phyloP scores from a whole-genome alignment of 2,329 filamentous ascomycete genomes.

The Elsinoe arachidis region DNA sequence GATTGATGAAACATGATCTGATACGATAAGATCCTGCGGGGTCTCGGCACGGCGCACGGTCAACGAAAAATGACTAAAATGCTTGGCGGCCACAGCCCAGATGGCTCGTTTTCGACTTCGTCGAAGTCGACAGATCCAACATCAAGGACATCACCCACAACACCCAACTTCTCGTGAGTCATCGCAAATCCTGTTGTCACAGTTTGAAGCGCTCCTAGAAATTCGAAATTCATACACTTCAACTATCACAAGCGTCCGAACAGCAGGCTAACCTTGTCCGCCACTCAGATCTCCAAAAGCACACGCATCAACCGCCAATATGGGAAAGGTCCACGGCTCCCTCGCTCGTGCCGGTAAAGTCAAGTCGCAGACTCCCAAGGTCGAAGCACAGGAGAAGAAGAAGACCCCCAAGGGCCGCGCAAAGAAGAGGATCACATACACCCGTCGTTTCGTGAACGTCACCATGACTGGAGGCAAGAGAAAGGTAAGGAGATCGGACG shows the following conservation, averaged over 20 bases:
- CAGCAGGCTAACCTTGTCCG: slow-evolving; percentile 9
- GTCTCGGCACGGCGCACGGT: neutral
- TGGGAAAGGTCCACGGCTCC: slow-evolving; percentile 92
- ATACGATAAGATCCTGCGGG: slow-evolving; percentile 8
- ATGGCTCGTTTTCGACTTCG: slow-evolving; percentile 8
- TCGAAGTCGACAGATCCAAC: slow-evolving; percentile 5
- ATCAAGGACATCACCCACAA: slow-evolving; percentile 15
- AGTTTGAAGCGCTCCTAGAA: neutral
- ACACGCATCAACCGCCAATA: slow-evolving; percentile 44
- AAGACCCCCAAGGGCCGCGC: slow-evolving; percentile 96
- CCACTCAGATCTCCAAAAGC: slow-evolving; percentile 14
- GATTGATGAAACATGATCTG: neutral
- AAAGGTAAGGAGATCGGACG: slow-evolving; percentile 57
- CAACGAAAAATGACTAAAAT: slow-evolving; percentile 13
- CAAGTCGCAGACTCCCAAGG: slow-evolving; percentile 92
- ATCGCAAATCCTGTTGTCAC: neutral
- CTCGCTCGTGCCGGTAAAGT: slow-evolving; percentile 95
- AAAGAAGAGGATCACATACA: slow-evolving; percentile 95
- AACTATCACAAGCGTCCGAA: neutral
- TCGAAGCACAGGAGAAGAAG: slow-evolving; percentile 88
- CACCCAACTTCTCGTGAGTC: slow-evolving; percentile 9
- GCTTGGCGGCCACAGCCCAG: slow-evolving; percentile 8
- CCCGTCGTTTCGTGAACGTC: slow-evolving; percentile 96
- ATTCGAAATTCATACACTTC: slow-evolving; percentile 2
- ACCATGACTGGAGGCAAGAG: slow-evolving; percentile 96